These are phyloP conservation scores for Ajuga chamaepitys DNA, from an alignment of 257 asterid species.

Conservation along the genomic window DNA sequence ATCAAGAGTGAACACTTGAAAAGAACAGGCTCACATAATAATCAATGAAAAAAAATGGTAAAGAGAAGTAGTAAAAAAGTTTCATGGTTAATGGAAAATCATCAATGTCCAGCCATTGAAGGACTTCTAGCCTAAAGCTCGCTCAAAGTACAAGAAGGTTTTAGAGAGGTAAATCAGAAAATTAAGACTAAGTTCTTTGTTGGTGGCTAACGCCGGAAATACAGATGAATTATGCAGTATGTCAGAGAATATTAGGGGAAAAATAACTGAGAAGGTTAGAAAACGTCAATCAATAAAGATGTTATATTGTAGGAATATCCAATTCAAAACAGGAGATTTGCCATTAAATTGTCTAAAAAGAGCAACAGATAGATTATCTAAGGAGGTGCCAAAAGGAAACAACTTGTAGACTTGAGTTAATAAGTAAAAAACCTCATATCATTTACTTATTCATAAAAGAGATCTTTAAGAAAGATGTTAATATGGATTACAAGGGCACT, in stretches of 20 bases:
- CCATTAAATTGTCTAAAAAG: neutral
- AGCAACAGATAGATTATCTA: neutral
- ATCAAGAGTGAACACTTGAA: neutral
- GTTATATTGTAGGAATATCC: neutral
- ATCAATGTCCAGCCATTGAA: neutral
- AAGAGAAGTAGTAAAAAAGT: neutral
- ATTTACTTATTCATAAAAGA: neutral
- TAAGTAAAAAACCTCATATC: neutral
- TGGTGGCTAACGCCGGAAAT: neutral
- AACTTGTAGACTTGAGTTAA: neutral
- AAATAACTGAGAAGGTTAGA: neutral
- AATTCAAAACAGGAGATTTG: conserved; percentile 1
- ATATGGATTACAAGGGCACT: neutral
- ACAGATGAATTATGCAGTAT: neutral
- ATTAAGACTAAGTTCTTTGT: neutral
- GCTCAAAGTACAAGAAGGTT: neutral
- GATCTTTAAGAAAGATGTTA: neutral
- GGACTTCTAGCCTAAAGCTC: neutral
- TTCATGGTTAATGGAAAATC: neutral
- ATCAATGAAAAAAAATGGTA: neutral
- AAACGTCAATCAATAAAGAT: neutral
- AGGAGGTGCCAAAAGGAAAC: neutral
- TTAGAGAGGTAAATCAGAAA: neutral
- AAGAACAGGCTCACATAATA: neutral
- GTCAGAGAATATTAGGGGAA: neutral